Evolutionary conservation across 805 yeast species (phyloP), one percentile per base, ranked within the genome.

Genomic region (Saccharomyces paradoxus): DNA sequence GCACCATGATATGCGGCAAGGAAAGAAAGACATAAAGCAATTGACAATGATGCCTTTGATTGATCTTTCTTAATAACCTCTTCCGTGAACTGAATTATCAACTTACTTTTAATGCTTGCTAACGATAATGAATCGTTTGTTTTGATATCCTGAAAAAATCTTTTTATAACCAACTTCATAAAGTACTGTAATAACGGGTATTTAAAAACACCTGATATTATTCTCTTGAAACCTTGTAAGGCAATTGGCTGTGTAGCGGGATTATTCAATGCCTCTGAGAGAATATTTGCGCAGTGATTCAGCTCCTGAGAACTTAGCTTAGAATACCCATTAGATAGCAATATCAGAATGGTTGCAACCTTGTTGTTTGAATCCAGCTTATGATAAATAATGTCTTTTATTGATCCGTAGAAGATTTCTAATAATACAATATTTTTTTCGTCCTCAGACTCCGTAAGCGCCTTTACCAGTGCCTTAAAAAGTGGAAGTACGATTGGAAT

Each of bases 161-260:
- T 70, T 8, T 82, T 79, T 2, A 86, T 67, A 29, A 81, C 63
- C 14, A 69, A 69, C 53, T 75, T 74, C 41, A 83, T 70, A 1
- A 79, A 65, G 3, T 60, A 53, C 4, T 72, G 68, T 7, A 77
- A 71, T 4, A 74, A 66, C 3, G 61, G 58, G 2, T 63, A 55
- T 0, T 60, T 59, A 4, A 44, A 30, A 17, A 51, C 21, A 6
- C 63, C 66, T 3, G 66, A 53, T 46, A 86, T 73, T 47, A 88
- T 70, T 0, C 84, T 74, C 60, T 78, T 84, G 51, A 86, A 73
- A 14, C 94, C 84, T 58, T 84, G 90, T 12, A 83, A 72, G 0
- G 80, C 73, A 9, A 81, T 70, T 0, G 74, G 66, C 8, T 75
- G 60, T 8, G 69, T 64, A n/a, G 69, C 74, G 2, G 71, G 64